Base-by-base conservation (phyloP, 495 filamentous ascomycete species). In the Penicillium flavigenum region DNA sequence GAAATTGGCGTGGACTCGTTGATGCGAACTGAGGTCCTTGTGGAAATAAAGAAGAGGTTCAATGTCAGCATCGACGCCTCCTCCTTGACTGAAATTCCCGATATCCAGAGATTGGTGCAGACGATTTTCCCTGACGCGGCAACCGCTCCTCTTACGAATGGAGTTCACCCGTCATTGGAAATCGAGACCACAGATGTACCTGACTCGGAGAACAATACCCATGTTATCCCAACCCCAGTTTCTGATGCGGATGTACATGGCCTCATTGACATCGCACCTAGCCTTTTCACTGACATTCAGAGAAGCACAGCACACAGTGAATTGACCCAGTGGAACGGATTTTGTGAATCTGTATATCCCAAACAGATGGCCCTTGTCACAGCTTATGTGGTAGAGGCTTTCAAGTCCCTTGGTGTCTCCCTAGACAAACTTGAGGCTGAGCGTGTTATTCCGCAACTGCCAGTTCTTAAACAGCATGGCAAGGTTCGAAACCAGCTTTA, bases 1-100 rank as follows among this genome's bases (percentile, higher is more conserved):
- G 73, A 76, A 10, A 46, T 79, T 20, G 72, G 75, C 1, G 68
- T 78, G 12, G 75, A 79, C 51, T 79, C 76, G 5, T 60, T 77
- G n/a, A 62, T 76, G 61, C 59, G 58, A 26, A 80, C 66, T 3
- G 76, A 78, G 54, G 63, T 79, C 3, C 32, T 75, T 3, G 47
- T 43, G 9, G 76, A 77, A 20, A 75, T 78, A 19, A 56, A 56
- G n/a, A 63, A 54, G 27, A 26, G 44, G 3, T 70, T 68, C 38
- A 20, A 55, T 2, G 20, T 65, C 20, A 27, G 4, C 16, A 39
- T 63, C 8, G 5, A 31, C n/a, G 3, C 27, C 2, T 20, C 29
- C 20, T 16, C 48, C 17, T 7, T 52, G 26, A 27, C 31, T 6
- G 53, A 51, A n/a, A 36, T 39, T 3, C n/a, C 36, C 1, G 53